Conservation (phyloP, 345 rosid species). For the Clausena lansium region DNA sequence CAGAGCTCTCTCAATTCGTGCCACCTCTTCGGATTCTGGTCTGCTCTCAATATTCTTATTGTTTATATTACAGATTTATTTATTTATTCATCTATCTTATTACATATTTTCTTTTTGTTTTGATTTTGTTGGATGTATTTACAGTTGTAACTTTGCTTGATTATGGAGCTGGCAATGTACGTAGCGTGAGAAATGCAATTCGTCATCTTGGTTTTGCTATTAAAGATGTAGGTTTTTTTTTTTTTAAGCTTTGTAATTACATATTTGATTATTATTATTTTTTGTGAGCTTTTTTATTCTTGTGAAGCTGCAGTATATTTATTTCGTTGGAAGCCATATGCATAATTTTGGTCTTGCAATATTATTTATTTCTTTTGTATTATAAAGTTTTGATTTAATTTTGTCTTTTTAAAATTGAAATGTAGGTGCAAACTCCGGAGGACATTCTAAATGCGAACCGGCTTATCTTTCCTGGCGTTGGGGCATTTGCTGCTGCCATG, state of each 20-base stretch:
- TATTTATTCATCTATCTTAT: not conserved
- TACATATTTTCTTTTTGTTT: not conserved
- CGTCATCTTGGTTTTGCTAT: constrained; percentile 67
- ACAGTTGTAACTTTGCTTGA: constrained; percentile 86
- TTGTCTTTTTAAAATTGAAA: constrained; percentile 2
- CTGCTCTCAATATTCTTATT: constrained; percentile 7
- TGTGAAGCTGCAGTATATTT: not conserved
- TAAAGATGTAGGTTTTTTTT: constrained; percentile 54
- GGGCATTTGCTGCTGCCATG: constrained; percentile 94
- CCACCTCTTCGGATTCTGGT: constrained; percentile 65
- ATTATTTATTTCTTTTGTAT: not conserved
- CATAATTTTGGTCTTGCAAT: not conserved
- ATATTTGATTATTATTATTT: not conserved
- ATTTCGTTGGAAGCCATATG: not conserved
- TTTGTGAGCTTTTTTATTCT: not conserved
- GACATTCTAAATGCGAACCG: constrained; percentile 76
- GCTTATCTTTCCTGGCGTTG: constrained; percentile 90
- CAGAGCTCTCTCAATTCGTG: constrained; percentile 46
- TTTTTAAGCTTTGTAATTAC: not conserved
- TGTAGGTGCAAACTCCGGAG: constrained; percentile 72
- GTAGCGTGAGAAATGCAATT: constrained; percentile 86
- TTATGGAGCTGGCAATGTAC: constrained; percentile 94
- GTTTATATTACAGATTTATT: not conserved
- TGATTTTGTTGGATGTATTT: not conserved
- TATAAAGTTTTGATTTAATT: not conserved